Evolutionary conservation across 805 yeast genomes (phyloP).

Genomic region (Saturnispora diversa): DNA sequence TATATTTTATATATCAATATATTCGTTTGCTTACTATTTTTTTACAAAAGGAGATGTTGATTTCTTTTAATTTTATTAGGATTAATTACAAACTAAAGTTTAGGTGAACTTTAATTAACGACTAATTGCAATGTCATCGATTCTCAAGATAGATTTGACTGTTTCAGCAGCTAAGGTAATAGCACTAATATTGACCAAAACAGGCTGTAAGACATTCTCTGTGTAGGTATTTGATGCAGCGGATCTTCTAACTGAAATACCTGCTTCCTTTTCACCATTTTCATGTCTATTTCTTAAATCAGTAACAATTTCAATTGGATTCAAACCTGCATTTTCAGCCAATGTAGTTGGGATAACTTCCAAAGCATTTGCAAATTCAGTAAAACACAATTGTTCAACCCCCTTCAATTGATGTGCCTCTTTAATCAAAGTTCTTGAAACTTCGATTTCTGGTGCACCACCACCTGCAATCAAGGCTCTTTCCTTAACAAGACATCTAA

Average conservation of each 20-base stretch:
- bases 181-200: constrained; percentile 89
- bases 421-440: constrained; percentile 61
- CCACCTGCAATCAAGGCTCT: constrained; percentile 95
- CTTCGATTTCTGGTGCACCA: constrained; percentile 95
- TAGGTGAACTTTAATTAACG: constrained; percentile 36
- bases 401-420: constrained; percentile 73
- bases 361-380: constrained; percentile 84
- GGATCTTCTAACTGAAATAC: constrained; percentile 88
- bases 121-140: constrained; percentile 93
- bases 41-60: neutral
- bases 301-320: constrained; percentile 85
- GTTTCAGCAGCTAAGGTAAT: constrained; percentile 92
- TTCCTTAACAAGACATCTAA: constrained; percentile 79
- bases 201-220: constrained; percentile 96
- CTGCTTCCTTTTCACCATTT: constrained; percentile 86
- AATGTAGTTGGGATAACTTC: constrained; percentile 90
- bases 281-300: constrained; percentile 89
- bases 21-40: no score
- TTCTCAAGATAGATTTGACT: constrained; percentile 90
- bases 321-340: constrained; percentile 92
- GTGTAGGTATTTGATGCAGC: constrained; percentile 86
- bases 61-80: neutral
- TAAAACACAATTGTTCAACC: constrained; percentile 83
- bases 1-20: no score
- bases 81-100: constrained; percentile 6